Conservation (phyloP, 805 yeast species). For the Zygoascus biomembranicola region DNA sequence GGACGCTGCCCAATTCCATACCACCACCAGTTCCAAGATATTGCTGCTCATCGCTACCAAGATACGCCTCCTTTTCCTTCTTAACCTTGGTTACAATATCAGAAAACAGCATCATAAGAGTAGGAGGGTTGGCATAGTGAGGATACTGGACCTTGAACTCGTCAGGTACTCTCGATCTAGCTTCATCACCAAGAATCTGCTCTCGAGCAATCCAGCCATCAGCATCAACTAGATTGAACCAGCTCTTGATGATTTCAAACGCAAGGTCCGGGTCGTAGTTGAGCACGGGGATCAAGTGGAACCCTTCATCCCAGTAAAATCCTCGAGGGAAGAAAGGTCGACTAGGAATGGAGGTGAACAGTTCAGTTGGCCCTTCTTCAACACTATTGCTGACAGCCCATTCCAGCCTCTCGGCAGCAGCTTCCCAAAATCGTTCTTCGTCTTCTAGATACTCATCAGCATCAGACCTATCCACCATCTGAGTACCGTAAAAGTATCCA, state of each 20-base stretch:
- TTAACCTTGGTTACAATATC: conserved; percentile 39
- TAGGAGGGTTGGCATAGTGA: conserved; percentile 91
- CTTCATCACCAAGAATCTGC: conserved; percentile 86
- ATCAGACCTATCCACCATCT: conserved; percentile 67
- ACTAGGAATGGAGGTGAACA: conserved; percentile 83
- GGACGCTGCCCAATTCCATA: conserved; percentile 33
- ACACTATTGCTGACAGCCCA: conserved; percentile 8
- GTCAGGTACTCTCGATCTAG: conserved; percentile 76
- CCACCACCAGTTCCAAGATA: conserved; percentile 1
- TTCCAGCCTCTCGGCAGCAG: conserved; percentile 10
- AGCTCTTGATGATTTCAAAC: conserved; percentile 70
- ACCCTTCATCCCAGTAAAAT: conserved; percentile 98
- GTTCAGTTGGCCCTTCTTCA: conserved; percentile 65
- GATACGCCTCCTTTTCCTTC: background rate
- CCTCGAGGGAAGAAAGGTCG: conserved; percentile 95
- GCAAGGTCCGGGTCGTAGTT: conserved; percentile 79
- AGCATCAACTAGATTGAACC: conserved; percentile 81
- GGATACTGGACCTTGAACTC: conserved; percentile 84
- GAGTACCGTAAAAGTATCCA: conserved; percentile 79
- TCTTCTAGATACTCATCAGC: conserved; percentile 62
- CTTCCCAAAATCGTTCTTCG: conserved; percentile 38
- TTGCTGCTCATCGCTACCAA: background rate
- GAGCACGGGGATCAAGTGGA: conserved; percentile 74
- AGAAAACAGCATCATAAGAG: conserved; percentile 55
- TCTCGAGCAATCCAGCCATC: conserved; percentile 98